These are phyloP conservation scores for Ogataea trehalophila DNA, from an alignment of 805 yeast genomes.

Conservation along the genomic window DNA sequence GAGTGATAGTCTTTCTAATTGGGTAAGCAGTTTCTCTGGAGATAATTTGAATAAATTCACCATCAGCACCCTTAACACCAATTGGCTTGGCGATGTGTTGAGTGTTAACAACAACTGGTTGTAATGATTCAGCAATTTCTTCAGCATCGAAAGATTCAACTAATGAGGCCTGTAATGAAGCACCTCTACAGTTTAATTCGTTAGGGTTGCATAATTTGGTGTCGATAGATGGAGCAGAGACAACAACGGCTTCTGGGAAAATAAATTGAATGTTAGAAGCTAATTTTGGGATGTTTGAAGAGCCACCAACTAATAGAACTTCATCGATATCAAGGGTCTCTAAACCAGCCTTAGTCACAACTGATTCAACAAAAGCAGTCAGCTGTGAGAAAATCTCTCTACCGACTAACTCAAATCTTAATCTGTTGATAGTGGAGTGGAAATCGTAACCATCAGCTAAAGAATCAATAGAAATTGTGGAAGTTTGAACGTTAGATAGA, in stretches of 20 bases:
- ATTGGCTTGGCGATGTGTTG: conserved; percentile 81
- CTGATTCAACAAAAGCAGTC: conserved; percentile 68
- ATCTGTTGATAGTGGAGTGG: conserved; percentile 88
- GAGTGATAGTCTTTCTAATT: conserved; percentile 66
- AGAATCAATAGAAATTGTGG: conserved; percentile 92
- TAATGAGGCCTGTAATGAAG: conserved; percentile 92
- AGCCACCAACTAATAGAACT: conserved; percentile 89
- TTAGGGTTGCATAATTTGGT: conserved; percentile 80
- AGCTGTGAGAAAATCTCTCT: conserved; percentile 73
- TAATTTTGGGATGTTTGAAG: conserved; percentile 88
- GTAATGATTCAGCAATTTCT: conserved; percentile 72
- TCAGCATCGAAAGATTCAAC: conserved; percentile 78
- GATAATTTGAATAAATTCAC: conserved; percentile 64
- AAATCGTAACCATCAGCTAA: conserved; percentile 92
- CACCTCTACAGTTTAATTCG: conserved; percentile 89
- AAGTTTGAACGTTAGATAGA: conserved; percentile 78
- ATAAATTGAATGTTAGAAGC: conserved; percentile 65
- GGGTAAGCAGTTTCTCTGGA: conserved; percentile 88
- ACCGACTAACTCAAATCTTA: conserved; percentile 85
- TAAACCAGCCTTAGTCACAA: conserved; percentile 75
- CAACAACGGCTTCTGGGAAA: conserved; percentile 75
- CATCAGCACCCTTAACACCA: conserved; percentile 74
- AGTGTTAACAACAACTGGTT: conserved; percentile 81
- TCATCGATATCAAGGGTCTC: conserved; percentile 86
- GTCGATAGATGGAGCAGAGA: conserved; percentile 74